Conservation (phyloP, 2,329 filamentous ascomycete genomes). For the Lomentospora prolificans region DNA sequence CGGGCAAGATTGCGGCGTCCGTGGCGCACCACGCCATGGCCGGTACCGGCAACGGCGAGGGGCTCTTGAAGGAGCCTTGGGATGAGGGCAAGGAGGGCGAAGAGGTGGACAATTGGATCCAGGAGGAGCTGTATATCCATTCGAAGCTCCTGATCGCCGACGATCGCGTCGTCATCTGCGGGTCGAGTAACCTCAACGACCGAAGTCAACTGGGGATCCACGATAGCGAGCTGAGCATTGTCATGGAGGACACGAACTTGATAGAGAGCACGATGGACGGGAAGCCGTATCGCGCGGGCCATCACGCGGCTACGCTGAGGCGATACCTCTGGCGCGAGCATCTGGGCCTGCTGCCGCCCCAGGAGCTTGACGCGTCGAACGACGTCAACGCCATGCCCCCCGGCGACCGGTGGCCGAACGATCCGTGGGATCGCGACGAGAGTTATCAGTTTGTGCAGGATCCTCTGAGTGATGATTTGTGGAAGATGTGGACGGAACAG, state of each 20-base stretch:
- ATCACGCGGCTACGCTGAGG: conserved; percentile 71
- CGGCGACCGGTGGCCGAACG: conserved; percentile 53
- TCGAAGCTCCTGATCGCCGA: conserved; percentile 85
- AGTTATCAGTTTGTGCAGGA: conserved; percentile 59
- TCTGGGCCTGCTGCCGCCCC: conserved; percentile 67
- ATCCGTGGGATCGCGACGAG: conserved; percentile 45
- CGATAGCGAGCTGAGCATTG: conserved; percentile 82
- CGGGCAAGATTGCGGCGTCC: conserved; percentile 27
- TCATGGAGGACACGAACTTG: conserved; percentile 73
- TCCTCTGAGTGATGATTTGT: conserved; percentile 57
- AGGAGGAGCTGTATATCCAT: conserved; percentile 94
- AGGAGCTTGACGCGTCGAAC: conserved; percentile 55
- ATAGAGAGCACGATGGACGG: conserved; percentile 72
- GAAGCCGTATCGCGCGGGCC: conserved; percentile 64
- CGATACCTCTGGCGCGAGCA: conserved; percentile 86
- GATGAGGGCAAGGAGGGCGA: conserved; percentile 62
- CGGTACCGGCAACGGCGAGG: conserved; percentile 33
- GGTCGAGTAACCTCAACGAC: conserved; percentile 86
- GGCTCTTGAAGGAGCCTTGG: conserved; percentile 62
- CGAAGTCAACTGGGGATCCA: conserved; percentile 79
- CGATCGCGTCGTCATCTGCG: conserved; percentile 75
- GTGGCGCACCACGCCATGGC: conserved; percentile 79
- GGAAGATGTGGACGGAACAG: conserved; percentile 57
- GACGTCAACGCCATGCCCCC: conserved; percentile 70
- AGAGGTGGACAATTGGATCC: conserved; percentile 82